phyloP scores from a whole-genome alignment of 257 asterid genomes.

The Nicotiana tomentosiformis region DNA sequence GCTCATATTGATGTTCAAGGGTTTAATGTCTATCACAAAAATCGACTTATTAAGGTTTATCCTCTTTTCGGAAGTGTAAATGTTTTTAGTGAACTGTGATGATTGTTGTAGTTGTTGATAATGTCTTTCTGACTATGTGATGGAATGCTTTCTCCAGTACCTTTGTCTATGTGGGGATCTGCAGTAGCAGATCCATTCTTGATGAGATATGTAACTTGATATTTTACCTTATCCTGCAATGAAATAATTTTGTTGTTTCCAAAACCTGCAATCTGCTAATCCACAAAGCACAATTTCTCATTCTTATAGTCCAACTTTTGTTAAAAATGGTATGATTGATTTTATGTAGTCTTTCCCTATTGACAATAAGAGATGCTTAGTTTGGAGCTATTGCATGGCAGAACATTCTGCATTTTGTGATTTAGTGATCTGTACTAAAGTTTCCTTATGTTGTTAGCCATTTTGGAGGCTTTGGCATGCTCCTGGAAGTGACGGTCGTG shows the following conservation, averaged over 20 bases:
- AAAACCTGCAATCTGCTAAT: not conserved
- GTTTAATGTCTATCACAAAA: conserved; percentile 94
- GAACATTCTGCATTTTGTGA: not conserved
- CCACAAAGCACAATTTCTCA: not conserved
- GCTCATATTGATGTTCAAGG: conserved; percentile 97
- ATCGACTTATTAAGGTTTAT: conserved; percentile 87
- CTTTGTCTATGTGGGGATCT: not conserved
- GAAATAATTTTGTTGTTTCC: conserved; percentile 7
- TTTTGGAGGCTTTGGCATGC: conserved; percentile 98
- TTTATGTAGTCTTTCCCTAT: not conserved
- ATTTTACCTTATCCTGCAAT: not conserved
- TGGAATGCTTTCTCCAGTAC: not conserved
- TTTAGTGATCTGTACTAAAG: not conserved
- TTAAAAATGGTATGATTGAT: not conserved
- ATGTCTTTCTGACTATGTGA: not conserved
- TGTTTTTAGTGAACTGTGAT: not conserved
- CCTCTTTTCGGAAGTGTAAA: not conserved
- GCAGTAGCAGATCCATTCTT: not conserved
- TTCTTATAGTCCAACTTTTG: not conserved
- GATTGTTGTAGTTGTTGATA: not conserved
- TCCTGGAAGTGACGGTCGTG: conserved; percentile 98
- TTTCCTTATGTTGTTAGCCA: conserved; percentile 49
- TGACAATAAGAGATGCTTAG: not conserved
- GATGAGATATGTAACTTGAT: not conserved
- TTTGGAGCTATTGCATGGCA: not conserved